phyloP scores from a whole-genome alignment of 2,329 filamentous ascomycete genomes.

The Myrmaecium sp. region DNA sequence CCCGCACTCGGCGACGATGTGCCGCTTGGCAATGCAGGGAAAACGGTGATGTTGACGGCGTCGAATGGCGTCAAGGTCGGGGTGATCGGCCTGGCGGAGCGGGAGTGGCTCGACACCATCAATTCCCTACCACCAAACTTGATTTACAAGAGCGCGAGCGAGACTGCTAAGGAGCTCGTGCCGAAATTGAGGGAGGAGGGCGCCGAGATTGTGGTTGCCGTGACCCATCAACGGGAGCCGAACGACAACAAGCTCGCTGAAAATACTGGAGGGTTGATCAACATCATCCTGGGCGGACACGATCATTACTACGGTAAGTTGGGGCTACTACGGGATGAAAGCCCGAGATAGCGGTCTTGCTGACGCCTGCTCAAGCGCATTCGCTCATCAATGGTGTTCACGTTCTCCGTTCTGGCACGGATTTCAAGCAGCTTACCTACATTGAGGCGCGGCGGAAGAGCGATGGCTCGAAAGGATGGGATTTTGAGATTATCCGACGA shows the following conservation, averaged over 20 bases:
- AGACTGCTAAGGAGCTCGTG: constrained; percentile 59
- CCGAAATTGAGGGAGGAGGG: constrained; percentile 58
- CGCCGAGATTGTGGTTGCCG: constrained; percentile 64
- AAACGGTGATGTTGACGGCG: constrained; percentile 59
- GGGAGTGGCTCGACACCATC: constrained; percentile 79
- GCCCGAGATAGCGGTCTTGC: no score
- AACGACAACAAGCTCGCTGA: constrained; percentile 77
- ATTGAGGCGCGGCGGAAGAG: constrained; percentile 53
- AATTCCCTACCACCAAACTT: constrained; percentile 70
- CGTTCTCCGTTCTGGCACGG: constrained; percentile 70
- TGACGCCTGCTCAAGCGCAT: constrained; percentile 39
- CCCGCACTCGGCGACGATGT: constrained; percentile 59
- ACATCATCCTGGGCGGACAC: constrained; percentile 76
- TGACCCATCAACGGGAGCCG: constrained; percentile 75
- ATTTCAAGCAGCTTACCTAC: constrained; percentile 87
- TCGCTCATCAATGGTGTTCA: constrained; percentile 62
- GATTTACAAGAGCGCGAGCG: constrained; percentile 62
- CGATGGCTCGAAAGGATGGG: constrained; percentile 41
- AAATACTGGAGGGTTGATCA: constrained; percentile 54
- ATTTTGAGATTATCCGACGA: constrained; percentile 59
- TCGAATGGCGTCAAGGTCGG: constrained; percentile 78
- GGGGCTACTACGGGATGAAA: background rate
- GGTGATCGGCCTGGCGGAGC: constrained; percentile 68
- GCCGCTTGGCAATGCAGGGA: constrained; percentile 58
- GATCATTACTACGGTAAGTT: constrained; percentile 62